Evolutionary conservation across 257 asterid genomes (phyloP).

Genomic region (Nicotiana obtusifolia): DNA sequence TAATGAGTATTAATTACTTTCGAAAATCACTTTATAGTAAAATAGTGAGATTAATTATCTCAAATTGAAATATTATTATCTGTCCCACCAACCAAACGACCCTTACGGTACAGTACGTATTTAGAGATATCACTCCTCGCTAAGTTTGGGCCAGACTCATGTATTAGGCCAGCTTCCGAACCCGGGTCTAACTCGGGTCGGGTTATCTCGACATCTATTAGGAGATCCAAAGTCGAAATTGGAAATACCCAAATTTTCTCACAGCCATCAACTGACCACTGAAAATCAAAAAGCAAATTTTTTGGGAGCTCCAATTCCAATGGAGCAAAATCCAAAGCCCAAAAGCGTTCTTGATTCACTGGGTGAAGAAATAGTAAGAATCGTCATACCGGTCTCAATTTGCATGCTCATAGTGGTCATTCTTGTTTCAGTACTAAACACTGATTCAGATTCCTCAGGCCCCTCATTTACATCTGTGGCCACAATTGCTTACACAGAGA

Average conservation of each 20-base stretch:
- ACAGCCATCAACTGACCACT: not conserved
- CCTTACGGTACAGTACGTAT: too few species aligned
- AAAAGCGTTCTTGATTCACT: constrained; percentile 58
- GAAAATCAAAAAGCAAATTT: not conserved
- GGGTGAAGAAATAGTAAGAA: constrained; percentile 92
- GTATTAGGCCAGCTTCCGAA: not conserved
- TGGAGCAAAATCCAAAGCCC: constrained; percentile 56
- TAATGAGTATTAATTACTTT: too few species aligned
- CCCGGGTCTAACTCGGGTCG: not conserved
- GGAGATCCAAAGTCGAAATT: not conserved
- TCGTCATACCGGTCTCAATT: constrained; percentile 83
- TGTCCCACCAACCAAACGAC: too few species aligned
- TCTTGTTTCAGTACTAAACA: constrained; percentile 65
- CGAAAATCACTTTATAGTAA: too few species aligned
- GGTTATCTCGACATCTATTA: not conserved
- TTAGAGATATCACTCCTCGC: not conserved
- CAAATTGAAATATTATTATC: too few species aligned
- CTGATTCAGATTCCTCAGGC: constrained; percentile 32
- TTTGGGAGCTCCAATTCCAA: constrained; percentile 29
- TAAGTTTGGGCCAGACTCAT: not conserved
- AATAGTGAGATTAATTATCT: too few species aligned
- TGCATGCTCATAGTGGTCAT: constrained; percentile 84
- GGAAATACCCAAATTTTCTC: not conserved
- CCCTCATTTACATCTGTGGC: constrained; percentile 57
- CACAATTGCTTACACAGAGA: constrained; percentile 69